These are phyloP conservation scores for Cylindrotheca closterium DNA, from an alignment of 108 stramenopile species.

Conservation along the genomic window DNA sequence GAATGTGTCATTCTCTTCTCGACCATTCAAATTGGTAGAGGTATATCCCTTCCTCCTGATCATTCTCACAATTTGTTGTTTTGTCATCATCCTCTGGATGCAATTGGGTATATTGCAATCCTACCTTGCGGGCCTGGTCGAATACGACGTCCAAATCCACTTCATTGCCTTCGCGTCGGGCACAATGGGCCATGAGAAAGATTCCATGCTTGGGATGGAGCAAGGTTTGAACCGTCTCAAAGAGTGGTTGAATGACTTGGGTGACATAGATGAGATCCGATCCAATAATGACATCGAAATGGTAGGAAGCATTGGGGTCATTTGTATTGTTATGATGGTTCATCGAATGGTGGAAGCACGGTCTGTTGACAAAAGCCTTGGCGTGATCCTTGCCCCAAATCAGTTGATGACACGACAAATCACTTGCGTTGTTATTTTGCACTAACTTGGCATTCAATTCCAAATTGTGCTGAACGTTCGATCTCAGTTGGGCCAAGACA, in stretches of 20 bases:
- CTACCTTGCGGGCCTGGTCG: neutral
- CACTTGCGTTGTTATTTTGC: neutral
- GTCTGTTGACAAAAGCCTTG: neutral
- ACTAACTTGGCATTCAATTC: neutral
- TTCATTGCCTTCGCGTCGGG: neutral
- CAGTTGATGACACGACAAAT: neutral
- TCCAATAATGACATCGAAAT: constrained; percentile 20
- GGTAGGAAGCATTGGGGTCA: too few relatives aligned
- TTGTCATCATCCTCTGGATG: neutral
- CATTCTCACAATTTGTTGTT: too few relatives aligned
- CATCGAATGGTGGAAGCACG: neutral
- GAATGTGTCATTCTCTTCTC: neutral
- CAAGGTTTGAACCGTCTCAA: constrained; percentile 7
- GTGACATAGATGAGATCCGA: constrained; percentile 12
- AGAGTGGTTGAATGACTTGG: neutral
- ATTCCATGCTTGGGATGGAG: neutral
- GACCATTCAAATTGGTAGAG: neutral
- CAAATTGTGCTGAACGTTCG: constrained; percentile 18
- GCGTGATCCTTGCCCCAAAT: neutral
- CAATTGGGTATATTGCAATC: neutral
- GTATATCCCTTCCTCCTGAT: too few relatives aligned
- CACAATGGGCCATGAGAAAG: neutral
- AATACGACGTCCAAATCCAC: neutral
- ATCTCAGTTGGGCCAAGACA: constrained; percentile 29
- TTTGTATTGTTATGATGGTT: too few relatives aligned